phyloP scores from a whole-genome alignment of 2,329 filamentous ascomycete species.

The Seiridium cupressi region DNA sequence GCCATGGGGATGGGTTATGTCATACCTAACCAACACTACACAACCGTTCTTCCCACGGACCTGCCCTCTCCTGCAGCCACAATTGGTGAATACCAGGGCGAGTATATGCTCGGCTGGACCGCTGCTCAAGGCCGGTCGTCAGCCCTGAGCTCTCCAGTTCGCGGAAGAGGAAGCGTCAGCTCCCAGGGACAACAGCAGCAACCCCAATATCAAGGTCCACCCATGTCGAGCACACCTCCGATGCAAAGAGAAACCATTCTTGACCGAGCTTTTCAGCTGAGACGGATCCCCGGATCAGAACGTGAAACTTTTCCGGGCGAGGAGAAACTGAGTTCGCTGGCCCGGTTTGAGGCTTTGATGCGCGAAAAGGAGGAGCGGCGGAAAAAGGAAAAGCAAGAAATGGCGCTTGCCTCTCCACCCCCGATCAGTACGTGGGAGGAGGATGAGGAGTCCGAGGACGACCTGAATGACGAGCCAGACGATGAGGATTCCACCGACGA shows the following conservation, averaged over 20 bases:
- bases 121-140: conserved; percentile 59
- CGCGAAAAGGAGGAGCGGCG: conserved; percentile 54
- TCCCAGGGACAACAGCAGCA: conserved; percentile 39
- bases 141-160: conserved; percentile 54
- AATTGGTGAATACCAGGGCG: conserved; percentile 49
- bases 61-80: conserved; percentile 56
- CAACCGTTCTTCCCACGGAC: conserved; percentile 50
- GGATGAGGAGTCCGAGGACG: conserved; percentile 40
- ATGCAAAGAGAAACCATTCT: conserved; percentile 62
- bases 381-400: conserved; percentile 35
- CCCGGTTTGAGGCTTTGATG: conserved; percentile 66
- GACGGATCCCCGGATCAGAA: conserved; percentile 61
- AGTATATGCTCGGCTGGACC: conserved; percentile 61
- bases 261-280: conserved; percentile 64
- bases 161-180: conserved; percentile 53
- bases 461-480: conserved; percentile 33
- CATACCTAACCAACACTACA: conserved; percentile 46
- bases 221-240: conserved; percentile 49
- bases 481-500: conserved; percentile 39
- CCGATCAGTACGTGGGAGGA: conserved; percentile 51
- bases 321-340: conserved; percentile 63
- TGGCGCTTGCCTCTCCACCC: conserved; percentile 28
- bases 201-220: conserved; percentile 17
- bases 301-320: conserved; percentile 48
- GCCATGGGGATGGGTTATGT: conserved; percentile 36